phyloP scores from a whole-genome alignment of 164 flowering plant genomes.

The Kingdonia uniflora region DNA sequence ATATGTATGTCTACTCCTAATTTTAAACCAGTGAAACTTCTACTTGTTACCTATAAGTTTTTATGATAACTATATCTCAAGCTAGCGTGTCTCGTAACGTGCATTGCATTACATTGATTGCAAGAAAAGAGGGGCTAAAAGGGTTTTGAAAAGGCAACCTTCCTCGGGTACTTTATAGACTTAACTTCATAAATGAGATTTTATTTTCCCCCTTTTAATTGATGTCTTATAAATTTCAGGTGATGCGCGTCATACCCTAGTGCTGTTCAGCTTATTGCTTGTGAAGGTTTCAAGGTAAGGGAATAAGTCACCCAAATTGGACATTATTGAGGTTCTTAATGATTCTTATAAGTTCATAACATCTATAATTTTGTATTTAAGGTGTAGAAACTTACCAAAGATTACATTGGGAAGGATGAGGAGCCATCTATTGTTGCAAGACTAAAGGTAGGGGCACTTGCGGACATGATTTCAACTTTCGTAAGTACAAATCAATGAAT shows the following conservation, averaged over 20 bases:
- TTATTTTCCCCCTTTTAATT: not conserved
- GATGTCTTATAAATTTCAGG: slow-evolving; percentile 24
- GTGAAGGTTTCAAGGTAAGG: slow-evolving; percentile 78
- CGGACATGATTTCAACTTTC: slow-evolving; percentile 98
- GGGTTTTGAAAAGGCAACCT: slow-evolving; percentile 99
- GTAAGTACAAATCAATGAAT: slow-evolving; percentile 58
- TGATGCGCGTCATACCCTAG: slow-evolving; percentile 87
- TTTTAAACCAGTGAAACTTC: too few species aligned
- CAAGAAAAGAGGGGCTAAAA: slow-evolving; percentile 83
- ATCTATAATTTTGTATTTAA: slow-evolving; percentile 7
- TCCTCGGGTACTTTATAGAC: slow-evolving; percentile 53
- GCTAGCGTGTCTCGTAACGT: too few species aligned
- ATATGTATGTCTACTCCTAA: too few species aligned
- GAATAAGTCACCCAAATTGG: not conserved
- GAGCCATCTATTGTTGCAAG: slow-evolving; percentile 88
- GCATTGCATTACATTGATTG: slow-evolving; percentile 67
- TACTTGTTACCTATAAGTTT: too few species aligned
- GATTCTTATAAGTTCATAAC: slow-evolving; percentile 1
- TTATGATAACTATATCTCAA: too few species aligned
- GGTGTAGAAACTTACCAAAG: slow-evolving; percentile 62
- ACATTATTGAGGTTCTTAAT: not conserved
- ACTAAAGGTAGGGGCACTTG: slow-evolving; percentile 95
- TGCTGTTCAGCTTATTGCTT: slow-evolving; percentile 86
- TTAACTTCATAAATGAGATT: not conserved
- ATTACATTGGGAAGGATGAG: slow-evolving; percentile 60